Conservation (phyloP, 2,329 filamentous ascomycete genomes). For the Clonostachys sp. region DNA sequence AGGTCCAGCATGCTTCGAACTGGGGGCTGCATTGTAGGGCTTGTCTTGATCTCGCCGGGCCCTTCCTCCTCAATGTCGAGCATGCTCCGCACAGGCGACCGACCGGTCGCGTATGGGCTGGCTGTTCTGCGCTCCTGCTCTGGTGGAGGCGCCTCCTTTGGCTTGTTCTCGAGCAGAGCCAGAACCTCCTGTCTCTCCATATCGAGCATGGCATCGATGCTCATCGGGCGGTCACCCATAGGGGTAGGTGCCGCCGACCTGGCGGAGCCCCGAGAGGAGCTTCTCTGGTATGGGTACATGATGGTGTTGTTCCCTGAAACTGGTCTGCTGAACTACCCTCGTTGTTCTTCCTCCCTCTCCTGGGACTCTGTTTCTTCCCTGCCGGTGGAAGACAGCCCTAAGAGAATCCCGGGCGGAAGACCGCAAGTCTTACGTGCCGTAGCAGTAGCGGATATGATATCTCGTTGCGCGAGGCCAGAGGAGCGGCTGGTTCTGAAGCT, state of each 20-base stretch:
- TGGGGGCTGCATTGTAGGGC: conserved; percentile 41
- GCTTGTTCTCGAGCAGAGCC: conserved; percentile 57
- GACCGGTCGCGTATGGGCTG: conserved; percentile 52
- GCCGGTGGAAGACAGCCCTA: no score
- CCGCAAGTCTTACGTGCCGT: no score
- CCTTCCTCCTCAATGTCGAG: conserved; percentile 50
- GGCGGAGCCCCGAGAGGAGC: not conserved
- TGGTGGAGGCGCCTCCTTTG: conserved; percentile 9
- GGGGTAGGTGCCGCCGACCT: not conserved
- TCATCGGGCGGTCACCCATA: conserved; percentile 48
- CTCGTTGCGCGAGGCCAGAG: no score
- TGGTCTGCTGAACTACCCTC: no score
- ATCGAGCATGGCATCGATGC: conserved; percentile 71
- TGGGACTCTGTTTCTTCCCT: no score
- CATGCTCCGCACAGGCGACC: conserved; percentile 67
- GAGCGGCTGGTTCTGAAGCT: no score
- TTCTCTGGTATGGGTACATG: conserved; percentile 1
- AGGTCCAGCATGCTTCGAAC: conserved; percentile 62
- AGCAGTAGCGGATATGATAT: no score
- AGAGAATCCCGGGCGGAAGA: no score
- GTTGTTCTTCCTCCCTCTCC: no score
- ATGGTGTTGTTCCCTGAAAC: not conserved
- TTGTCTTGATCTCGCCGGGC: conserved; percentile 9
- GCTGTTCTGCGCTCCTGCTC: conserved; percentile 31
- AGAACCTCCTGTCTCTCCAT: conserved; percentile 73